Conservation (phyloP, 306 rosid species). For the Prinsepia uniflora region DNA sequence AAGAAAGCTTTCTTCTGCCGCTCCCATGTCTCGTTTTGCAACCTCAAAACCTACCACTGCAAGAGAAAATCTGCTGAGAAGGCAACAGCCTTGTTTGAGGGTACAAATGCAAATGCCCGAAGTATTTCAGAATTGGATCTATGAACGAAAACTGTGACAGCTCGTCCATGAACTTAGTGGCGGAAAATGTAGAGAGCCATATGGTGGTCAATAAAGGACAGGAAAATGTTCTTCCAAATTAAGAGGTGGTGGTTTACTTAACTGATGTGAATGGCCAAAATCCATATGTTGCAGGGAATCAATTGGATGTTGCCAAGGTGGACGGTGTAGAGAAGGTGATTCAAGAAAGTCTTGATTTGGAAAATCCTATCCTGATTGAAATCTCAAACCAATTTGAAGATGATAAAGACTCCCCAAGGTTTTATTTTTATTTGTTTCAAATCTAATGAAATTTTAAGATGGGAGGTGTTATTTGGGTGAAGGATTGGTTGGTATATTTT, state of each 20-base stretch:
- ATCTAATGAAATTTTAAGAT: no score
- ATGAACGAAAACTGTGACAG: conserved; percentile 19
- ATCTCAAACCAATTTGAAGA: conserved; percentile 31
- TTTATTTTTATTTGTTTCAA: no score
- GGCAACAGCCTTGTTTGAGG: conserved; percentile 52
- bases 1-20: neutral
- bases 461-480: no score
- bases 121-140: conserved; percentile 21
- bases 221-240: conserved; percentile 17
- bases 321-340: conserved; percentile 31
- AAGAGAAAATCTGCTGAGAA: conserved; percentile 68
- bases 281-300: conserved; percentile 28
- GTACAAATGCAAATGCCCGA: conserved; percentile 26
- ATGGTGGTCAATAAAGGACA: conserved; percentile 29
- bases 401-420: conserved; percentile 20
- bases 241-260: conserved; percentile 24
- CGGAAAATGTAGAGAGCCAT: conserved; percentile 14
- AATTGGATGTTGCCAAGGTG: conserved; percentile 24
- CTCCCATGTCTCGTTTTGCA: neutral
- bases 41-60: conserved; percentile 37
- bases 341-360: conserved; percentile 24
- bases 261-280: conserved; percentile 19
- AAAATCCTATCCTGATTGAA: conserved; percentile 18
- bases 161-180: conserved; percentile 1
- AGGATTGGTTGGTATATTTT: no score